phyloP scores from a whole-genome alignment of 2,329 filamentous ascomycete genomes.

The Gnomoniopsis smithogilvyi region DNA sequence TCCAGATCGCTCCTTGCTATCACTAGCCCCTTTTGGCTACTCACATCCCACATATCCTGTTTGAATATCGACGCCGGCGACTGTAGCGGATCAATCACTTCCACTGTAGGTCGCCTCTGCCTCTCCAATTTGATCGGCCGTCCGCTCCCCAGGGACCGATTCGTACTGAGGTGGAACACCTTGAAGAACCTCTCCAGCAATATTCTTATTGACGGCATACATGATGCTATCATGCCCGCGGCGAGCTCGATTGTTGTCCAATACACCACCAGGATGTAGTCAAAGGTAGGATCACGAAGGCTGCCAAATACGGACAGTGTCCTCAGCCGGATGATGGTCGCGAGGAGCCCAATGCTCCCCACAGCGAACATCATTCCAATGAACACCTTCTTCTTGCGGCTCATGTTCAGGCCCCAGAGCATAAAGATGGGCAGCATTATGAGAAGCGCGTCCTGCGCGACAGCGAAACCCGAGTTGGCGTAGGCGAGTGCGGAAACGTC shows the following conservation, averaged over 20 bases:
- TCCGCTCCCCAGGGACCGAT: not conserved
- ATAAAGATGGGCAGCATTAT: conserved; percentile 14
- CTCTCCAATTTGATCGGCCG: conserved; percentile 13
- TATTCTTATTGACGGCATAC: conserved; percentile 15
- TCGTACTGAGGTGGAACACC: conserved; percentile 3
- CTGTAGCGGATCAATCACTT: not conserved
- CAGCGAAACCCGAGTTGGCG: conserved; percentile 14
- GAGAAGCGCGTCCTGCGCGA: conserved; percentile 14
- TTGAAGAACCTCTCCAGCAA: conserved; percentile 9
- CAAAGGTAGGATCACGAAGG: conserved; percentile 6
- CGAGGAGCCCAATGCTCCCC: conserved; percentile 12
- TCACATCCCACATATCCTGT: not conserved
- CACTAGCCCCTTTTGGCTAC: not conserved
- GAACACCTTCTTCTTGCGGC: conserved; percentile 13
- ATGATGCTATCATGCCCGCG: conserved; percentile 15
- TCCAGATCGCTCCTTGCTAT: not conserved
- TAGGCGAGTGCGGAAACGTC: conserved; percentile 12
- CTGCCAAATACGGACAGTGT: conserved; percentile 7
- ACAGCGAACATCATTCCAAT: conserved; percentile 16
- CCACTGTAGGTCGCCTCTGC: not conserved
- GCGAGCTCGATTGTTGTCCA: conserved; percentile 16
- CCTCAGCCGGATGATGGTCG: conserved; percentile 11
- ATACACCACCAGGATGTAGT: conserved; percentile 12
- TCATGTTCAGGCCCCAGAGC: conserved; percentile 16
- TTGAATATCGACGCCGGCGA: not conserved